Evolutionary conservation across 768 basidiomycete genomes (phyloP).

Genomic region (Trametes gibbosa): DNA sequence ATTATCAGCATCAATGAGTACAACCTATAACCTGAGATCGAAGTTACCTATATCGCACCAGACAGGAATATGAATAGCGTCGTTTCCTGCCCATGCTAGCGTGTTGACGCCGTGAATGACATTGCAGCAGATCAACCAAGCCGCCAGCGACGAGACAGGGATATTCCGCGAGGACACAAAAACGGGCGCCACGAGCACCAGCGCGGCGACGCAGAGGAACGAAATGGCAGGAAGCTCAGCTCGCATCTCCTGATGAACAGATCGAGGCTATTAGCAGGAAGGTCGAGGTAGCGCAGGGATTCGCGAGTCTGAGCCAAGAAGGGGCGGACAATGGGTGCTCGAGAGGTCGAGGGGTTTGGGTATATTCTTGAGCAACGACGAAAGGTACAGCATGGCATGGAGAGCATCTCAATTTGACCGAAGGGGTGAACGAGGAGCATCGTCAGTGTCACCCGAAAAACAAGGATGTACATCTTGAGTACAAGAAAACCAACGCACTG

Average conservation of each 20-base stretch:
- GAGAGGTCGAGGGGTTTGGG: slow-evolving; percentile 2
- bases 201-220: slow-evolving; percentile 26
- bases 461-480: slow-evolving; percentile 14
- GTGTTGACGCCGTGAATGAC: slow-evolving; percentile 49
- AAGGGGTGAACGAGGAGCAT: background rate
- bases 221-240: slow-evolving; percentile 29
- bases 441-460: background rate
- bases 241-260: background rate
- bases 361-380: slow-evolving; percentile 4
- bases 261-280: background rate
- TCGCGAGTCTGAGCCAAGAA: background rate
- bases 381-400: background rate
- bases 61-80: slow-evolving; percentile 41
- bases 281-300: background rate
- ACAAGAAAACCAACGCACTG: background rate
- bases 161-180: slow-evolving; percentile 30
- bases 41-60: slow-evolving; percentile 77
- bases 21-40: slow-evolving; percentile 29
- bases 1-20: slow-evolving; percentile 30
- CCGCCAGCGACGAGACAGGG: slow-evolving; percentile 29
- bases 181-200: slow-evolving; percentile 26
- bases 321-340: background rate
- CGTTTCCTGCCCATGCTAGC: slow-evolving; percentile 58
- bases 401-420: slow-evolving; percentile 5
- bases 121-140: slow-evolving; percentile 33